phyloP scores from a whole-genome alignment of 345 rosid genomes.

The Moricandia arvensis region DNA sequence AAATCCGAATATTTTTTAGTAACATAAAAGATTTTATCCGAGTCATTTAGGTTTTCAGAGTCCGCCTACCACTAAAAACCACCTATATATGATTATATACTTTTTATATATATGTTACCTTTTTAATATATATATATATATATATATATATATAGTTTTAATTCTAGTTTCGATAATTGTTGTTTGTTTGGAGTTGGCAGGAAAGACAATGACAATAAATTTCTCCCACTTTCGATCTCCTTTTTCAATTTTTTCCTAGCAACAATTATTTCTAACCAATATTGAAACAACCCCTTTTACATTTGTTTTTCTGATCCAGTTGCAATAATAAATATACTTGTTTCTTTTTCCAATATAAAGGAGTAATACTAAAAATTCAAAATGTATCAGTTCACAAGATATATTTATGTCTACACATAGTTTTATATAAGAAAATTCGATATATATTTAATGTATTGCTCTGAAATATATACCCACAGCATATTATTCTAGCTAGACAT shows the following conservation, averaged over 20 bases:
- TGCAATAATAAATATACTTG: neutral
- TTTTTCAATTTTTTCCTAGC: neutral
- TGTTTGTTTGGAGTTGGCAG: conserved; percentile 35
- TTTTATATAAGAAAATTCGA: neutral
- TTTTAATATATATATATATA: neutral
- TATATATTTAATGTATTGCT: neutral
- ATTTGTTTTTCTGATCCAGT: neutral
- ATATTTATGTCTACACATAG: neutral
- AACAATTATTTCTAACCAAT: conserved; percentile 25
- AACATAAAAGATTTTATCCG: no score
- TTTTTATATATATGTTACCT: no score
- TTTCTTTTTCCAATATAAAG: neutral
- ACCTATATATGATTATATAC: no score
- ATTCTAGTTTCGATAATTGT: conserved; percentile 2
- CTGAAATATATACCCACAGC: neutral
- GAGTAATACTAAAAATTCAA: neutral
- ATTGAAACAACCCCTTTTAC: neutral
- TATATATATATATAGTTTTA: neutral
- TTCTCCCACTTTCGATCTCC: neutral
- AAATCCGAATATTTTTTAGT: no score
- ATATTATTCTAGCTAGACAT: neutral
- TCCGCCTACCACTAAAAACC: no score
- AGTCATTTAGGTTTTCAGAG: no score
- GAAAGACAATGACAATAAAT: conserved; percentile 18
- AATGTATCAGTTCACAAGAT: neutral